Conservation (phyloP, 2,329 filamentous ascomycete genomes). For the Aspergillus awamori region DNA sequence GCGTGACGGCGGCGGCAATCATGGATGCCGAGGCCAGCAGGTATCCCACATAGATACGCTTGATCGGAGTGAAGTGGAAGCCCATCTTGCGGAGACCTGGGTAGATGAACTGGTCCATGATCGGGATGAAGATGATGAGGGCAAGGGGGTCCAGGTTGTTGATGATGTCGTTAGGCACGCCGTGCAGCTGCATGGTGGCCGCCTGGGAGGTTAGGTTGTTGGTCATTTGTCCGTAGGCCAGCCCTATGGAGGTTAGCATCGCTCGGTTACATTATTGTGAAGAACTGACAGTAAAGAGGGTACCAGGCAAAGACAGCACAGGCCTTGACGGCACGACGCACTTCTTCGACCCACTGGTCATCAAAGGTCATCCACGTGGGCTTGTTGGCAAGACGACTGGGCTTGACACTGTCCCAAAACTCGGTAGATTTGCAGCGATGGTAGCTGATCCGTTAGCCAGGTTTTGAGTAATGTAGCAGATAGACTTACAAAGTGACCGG, state of each 20-base stretch:
- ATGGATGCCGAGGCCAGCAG: constrained; percentile 52
- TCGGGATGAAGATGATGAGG: constrained; percentile 57
- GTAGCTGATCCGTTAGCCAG: constrained; percentile 20
- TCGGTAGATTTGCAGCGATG: constrained; percentile 22
- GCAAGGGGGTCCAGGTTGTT: constrained; percentile 57
- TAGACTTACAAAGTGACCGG: constrained; percentile 47
- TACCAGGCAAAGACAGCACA: constrained; percentile 68
- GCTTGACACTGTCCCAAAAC: constrained; percentile 29
- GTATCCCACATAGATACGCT: constrained; percentile 56
- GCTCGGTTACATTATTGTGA: no score
- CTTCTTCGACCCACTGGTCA: constrained; percentile 78
- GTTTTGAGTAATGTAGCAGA: not conserved
- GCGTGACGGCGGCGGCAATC: constrained; percentile 54
- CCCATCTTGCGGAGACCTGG: constrained; percentile 50
- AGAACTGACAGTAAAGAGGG: constrained; percentile 46
- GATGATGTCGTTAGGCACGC: constrained; percentile 58
- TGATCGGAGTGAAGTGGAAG: constrained; percentile 57
- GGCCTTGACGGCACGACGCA: constrained; percentile 67
- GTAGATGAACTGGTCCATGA: constrained; percentile 57
- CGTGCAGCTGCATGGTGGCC: constrained; percentile 55
- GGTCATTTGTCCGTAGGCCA: constrained; percentile 57
- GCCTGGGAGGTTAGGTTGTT: constrained; percentile 60
- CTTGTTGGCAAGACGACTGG: constrained; percentile 23
- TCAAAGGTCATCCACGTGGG: constrained; percentile 69
- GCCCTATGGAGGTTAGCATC: constrained; percentile 25